phyloP scores from a whole-genome alignment of 805 yeast species.

The Lipomyces kockii region DNA sequence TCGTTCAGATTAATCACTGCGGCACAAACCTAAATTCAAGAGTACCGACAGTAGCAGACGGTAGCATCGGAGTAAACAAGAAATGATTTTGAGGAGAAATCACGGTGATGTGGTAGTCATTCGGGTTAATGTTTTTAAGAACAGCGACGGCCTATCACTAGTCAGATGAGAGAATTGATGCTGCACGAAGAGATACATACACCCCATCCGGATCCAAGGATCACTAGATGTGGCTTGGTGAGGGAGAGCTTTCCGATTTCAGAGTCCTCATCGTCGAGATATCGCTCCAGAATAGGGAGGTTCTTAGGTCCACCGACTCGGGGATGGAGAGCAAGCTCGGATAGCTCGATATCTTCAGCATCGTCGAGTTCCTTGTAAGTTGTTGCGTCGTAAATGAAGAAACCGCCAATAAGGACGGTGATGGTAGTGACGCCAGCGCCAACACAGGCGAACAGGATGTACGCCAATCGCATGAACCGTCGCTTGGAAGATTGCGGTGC shows the following conservation, averaged over 20 bases:
- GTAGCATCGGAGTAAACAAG: slow-evolving; percentile 90
- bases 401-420: slow-evolving; percentile 51
- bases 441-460: slow-evolving; percentile 13
- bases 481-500: slow-evolving; percentile 4
- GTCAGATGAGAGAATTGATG: neutral
- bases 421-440: slow-evolving; percentile 55
- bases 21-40: slow-evolving; percentile 28
- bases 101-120: slow-evolving; percentile 83
- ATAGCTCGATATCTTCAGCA: slow-evolving; percentile 54
- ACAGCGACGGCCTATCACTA: slow-evolving; percentile 62
- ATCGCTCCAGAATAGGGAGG: slow-evolving; percentile 61
- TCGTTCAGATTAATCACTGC: neutral
- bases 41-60: slow-evolving; percentile 94
- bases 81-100: slow-evolving; percentile 93
- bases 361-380: slow-evolving; percentile 55
- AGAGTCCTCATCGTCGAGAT: slow-evolving; percentile 62
- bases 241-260: slow-evolving; percentile 41
- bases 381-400: slow-evolving; percentile 68
- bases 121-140: slow-evolving; percentile 80
- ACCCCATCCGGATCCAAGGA: slow-evolving; percentile 83
- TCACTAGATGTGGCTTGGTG: slow-evolving; percentile 52
- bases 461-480: slow-evolving; percentile 18
- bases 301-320: slow-evolving; percentile 72
- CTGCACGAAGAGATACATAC: slow-evolving; percentile 37
- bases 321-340: slow-evolving; percentile 59